Conservation (phyloP, 2,329 filamentous ascomycete genomes). For the Ramularia collo-cygni region DNA sequence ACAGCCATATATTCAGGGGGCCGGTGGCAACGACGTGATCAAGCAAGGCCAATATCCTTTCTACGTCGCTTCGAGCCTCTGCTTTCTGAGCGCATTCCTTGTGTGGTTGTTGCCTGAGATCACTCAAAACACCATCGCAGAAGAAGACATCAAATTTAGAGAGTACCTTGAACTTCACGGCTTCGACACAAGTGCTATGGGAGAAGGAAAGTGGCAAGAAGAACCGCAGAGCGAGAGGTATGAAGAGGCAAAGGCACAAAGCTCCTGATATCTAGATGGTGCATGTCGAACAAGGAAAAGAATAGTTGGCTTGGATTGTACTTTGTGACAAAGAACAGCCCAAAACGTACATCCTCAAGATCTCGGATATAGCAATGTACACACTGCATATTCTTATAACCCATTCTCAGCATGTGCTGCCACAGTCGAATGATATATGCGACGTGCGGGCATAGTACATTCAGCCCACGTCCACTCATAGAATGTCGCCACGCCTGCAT, state of each 20-base stretch:
- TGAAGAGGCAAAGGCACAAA: not conserved
- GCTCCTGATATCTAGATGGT: too few species aligned
- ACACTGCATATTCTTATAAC: too few species aligned
- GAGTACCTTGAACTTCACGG: conserved; percentile 65
- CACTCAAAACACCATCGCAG: conserved; percentile 72
- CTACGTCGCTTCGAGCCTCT: conserved; percentile 72
- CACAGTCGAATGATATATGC: conserved; percentile 37
- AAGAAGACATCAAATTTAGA: conserved; percentile 70
- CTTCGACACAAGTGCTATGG: conserved; percentile 54
- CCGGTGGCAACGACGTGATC: conserved; percentile 44
- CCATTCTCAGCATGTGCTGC: conserved; percentile 34
- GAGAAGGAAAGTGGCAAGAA: conserved; percentile 7
- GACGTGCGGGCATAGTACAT: conserved; percentile 36
- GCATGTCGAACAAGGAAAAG: too few species aligned
- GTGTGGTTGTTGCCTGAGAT: conserved; percentile 68
- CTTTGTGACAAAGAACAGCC: not conserved
- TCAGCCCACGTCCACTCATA: conserved; percentile 29
- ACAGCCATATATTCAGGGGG: conserved; percentile 55
- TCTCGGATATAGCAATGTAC: not conserved
- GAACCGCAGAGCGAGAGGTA: conserved; percentile 1
- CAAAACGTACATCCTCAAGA: not conserved
- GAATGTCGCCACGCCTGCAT: conserved; percentile 30
- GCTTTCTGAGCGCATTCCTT: conserved; percentile 64
- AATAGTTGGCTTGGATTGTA: not conserved
- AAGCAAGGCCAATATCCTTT: conserved; percentile 74